These are phyloP conservation scores for Fusarium compactum DNA, from an alignment of 2,329 filamentous ascomycete genomes.

Conservation along the genomic window DNA sequence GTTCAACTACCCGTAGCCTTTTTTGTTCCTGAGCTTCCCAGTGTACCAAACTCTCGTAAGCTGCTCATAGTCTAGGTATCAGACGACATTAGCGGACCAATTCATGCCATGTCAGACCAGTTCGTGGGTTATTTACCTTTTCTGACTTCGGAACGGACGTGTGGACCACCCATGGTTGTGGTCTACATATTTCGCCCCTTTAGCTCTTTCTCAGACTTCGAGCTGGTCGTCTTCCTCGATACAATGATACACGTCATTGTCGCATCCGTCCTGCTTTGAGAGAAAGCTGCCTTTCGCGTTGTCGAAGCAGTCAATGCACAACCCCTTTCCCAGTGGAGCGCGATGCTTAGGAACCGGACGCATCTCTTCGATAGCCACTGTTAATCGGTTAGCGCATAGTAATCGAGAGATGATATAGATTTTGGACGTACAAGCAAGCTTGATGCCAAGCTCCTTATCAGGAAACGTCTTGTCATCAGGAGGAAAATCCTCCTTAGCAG, in stretches of 20 bases:
- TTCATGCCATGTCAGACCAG: too few relatives aligned
- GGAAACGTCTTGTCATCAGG: too few relatives aligned
- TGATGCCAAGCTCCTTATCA: not conserved
- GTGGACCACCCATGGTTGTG: not conserved
- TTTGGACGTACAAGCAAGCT: not conserved
- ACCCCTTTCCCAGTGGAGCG: too few relatives aligned
- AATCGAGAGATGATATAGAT: not conserved
- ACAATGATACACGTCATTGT: too few relatives aligned
- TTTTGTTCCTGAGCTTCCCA: not conserved
- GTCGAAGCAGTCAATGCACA: too few relatives aligned
- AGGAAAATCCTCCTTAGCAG: too few relatives aligned
- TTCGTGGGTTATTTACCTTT: not conserved
- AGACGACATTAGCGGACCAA: not conserved
- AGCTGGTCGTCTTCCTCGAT: too few relatives aligned
- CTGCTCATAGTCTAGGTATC: not conserved
- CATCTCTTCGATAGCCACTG: not conserved
- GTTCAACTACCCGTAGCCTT: not conserved
- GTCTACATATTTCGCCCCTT: not conserved
- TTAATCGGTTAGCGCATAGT: not conserved
- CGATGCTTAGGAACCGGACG: too few relatives aligned
- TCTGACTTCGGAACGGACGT: too few relatives aligned
- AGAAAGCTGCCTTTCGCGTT: too few relatives aligned
- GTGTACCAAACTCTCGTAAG: not conserved
- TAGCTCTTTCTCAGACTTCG: too few relatives aligned
- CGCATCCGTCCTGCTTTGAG: too few relatives aligned